Evolutionary conservation across 1,139 yeast species (phyloP).

Genomic region (Suzukiozyma palmioleophila): DNA sequence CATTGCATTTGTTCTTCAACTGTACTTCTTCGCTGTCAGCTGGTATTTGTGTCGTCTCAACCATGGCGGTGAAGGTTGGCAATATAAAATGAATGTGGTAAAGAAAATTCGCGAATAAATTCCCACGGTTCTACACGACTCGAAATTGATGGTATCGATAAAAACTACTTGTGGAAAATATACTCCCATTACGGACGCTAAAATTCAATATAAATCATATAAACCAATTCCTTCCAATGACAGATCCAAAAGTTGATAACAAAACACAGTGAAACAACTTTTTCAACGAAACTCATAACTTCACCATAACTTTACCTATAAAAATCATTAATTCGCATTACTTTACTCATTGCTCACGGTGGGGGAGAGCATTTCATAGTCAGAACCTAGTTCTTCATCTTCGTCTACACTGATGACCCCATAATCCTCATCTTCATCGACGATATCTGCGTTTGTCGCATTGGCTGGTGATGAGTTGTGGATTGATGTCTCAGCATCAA

Average conservation of each 20-base stretch:
- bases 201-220: neutral
- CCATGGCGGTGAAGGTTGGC: neutral
- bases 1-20: conserved; percentile 61
- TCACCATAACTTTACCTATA: no score
- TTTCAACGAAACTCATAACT: neutral
- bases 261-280: neutral
- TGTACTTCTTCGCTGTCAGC: conserved; percentile 28
- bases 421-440: conserved; percentile 16
- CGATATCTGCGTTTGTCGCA: conserved; percentile 4
- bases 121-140: neutral
- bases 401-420: conserved; percentile 30
- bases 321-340: neutral
- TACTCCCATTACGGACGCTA: no score
- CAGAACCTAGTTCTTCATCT: conserved; percentile 28
- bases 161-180: neutral
- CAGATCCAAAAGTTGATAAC: neutral
- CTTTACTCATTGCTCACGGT: conserved; percentile 12
- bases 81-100: neutral
- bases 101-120: neutral
- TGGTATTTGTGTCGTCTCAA: neutral
- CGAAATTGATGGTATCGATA: neutral
- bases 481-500: conserved; percentile 19
- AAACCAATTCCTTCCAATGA: neutral
- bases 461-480: conserved; percentile 4
- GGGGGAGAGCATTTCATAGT: conserved; percentile 38